Evolutionary conservation across 202 grass and related monocot genomes (phyloP).

Genomic region (Musa balbisiana): DNA sequence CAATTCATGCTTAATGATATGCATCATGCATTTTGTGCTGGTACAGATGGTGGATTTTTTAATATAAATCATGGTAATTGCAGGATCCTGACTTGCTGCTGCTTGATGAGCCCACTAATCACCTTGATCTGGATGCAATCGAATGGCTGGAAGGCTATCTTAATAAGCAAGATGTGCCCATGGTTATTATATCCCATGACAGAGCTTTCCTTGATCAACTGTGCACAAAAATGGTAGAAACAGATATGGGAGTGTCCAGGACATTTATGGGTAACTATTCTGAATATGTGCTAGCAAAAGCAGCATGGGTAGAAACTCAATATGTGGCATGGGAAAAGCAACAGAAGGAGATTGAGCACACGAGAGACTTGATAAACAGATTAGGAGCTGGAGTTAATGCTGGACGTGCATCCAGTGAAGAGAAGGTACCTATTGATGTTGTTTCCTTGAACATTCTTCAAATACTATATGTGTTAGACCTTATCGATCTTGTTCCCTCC

Average conservation of each 20-base stretch:
- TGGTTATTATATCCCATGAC: constrained; percentile 98
- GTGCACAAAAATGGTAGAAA: constrained; percentile 91
- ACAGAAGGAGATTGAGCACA: constrained; percentile 87
- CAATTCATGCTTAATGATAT: too few relatives aligned
- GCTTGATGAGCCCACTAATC: constrained; percentile 96
- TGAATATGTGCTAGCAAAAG: constrained; percentile 64
- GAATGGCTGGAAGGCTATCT: constrained; percentile 95
- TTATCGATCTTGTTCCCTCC: too few relatives aligned
- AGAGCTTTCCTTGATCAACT: constrained; percentile 90
- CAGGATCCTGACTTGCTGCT: constrained; percentile 94
- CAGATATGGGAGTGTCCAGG: constrained; percentile 87
- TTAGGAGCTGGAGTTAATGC: constrained; percentile 82
- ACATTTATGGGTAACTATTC: constrained; percentile 92
- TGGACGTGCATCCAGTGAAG: constrained; percentile 83
- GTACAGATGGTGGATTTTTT: too few relatives aligned
- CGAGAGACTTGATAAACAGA: constrained; percentile 86
- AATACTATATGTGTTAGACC: too few relatives aligned
- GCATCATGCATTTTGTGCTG: too few relatives aligned
- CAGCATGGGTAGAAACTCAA: constrained; percentile 63
- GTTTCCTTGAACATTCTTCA: not conserved
- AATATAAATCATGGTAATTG: constrained; percentile 7
- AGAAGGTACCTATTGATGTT: constrained; percentile 50
- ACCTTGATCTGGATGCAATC: constrained; percentile 89
- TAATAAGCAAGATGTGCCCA: constrained; percentile 73
- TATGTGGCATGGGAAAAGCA: constrained; percentile 91